Conservation (phyloP, 2,329 filamentous ascomycete genomes). For the Trichoderma endophyticum region DNA sequence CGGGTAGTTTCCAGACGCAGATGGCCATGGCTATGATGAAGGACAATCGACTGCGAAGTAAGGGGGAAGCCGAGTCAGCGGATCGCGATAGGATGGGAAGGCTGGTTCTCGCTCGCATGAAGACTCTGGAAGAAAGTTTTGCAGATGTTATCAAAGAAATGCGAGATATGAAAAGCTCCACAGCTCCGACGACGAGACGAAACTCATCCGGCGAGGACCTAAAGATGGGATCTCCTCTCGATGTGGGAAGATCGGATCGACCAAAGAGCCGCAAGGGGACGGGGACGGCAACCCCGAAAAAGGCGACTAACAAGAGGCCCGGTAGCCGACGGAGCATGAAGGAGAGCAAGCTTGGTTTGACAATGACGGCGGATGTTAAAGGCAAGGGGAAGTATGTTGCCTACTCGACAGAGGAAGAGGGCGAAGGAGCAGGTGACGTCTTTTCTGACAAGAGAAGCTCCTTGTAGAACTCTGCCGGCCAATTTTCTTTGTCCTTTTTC, state of each 20-base stretch:
- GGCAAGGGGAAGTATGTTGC: slow-evolving; percentile 49
- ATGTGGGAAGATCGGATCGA: slow-evolving; percentile 35
- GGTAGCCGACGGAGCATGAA: slow-evolving; percentile 42
- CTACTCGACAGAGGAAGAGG: slow-evolving; percentile 37
- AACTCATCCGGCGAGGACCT: slow-evolving; percentile 50
- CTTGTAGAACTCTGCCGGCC: slow-evolving; percentile 29
- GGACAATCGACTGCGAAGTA: slow-evolving; percentile 49
- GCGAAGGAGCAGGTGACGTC: slow-evolving; percentile 31
- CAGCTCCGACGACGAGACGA: slow-evolving; percentile 46
- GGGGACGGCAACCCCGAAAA: slow-evolving; percentile 29
- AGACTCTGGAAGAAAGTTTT: slow-evolving; percentile 87
- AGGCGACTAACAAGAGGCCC: slow-evolving; percentile 31
- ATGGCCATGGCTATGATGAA: slow-evolving; percentile 69
- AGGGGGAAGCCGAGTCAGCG: slow-evolving; percentile 35
- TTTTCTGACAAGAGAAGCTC: slow-evolving; percentile 41
- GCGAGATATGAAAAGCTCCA: slow-evolving; percentile 56
- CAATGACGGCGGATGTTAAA: slow-evolving; percentile 33
- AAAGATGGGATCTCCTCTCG: slow-evolving; percentile 29
- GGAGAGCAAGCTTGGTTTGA: slow-evolving; percentile 35
- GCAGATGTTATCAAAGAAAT: slow-evolving; percentile 82
- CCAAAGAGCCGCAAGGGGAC: slow-evolving; percentile 29
- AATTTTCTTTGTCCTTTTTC: background rate
- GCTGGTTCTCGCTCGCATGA: slow-evolving; percentile 85
- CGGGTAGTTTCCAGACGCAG: slow-evolving; percentile 77
- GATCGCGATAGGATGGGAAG: slow-evolving; percentile 70